Conservation (phyloP, 345 rosid genomes). For the Draba incana region DNA sequence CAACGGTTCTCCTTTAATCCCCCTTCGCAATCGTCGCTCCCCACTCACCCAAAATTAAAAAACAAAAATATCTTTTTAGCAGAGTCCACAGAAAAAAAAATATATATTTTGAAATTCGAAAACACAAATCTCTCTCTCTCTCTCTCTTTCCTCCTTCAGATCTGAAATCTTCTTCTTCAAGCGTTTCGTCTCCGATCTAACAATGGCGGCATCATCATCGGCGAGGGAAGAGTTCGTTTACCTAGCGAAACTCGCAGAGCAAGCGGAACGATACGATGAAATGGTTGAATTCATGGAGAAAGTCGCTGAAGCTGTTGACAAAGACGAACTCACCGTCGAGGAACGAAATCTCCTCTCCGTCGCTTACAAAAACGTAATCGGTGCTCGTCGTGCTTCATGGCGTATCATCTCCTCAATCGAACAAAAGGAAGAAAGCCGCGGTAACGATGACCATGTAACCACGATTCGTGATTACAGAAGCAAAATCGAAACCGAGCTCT, state of each 20-base stretch:
- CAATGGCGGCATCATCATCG: constrained; percentile 51
- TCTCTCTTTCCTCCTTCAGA: constrained; percentile 13
- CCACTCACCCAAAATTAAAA: constrained; percentile 19
- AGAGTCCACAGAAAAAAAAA: background rate
- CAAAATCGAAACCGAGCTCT: constrained; percentile 83
- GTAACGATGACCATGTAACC: constrained; percentile 85
- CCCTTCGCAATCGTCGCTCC: constrained; percentile 33
- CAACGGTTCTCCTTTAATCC: constrained; percentile 31
- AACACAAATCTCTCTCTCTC: background rate
- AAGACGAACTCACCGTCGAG: constrained; percentile 79
- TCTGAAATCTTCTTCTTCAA: constrained; percentile 31
- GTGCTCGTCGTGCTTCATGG: constrained; percentile 92
- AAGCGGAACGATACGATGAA: constrained; percentile 94
- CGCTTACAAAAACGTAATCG: constrained; percentile 95
- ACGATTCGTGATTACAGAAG: constrained; percentile 79
- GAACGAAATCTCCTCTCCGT: constrained; percentile 93
- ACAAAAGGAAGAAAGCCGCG: constrained; percentile 94
- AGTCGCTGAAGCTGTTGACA: constrained; percentile 59
- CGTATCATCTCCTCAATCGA: constrained; percentile 89
- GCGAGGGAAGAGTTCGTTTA: constrained; percentile 80
- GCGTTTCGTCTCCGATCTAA: constrained; percentile 29
- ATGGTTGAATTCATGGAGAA: constrained; percentile 98
- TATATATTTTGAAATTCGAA: background rate
- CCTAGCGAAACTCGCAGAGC: constrained; percentile 94
- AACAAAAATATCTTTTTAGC: background rate